Conservation (phyloP, 2,329 filamentous ascomycete species). For the Nectriaceae sp. region DNA sequence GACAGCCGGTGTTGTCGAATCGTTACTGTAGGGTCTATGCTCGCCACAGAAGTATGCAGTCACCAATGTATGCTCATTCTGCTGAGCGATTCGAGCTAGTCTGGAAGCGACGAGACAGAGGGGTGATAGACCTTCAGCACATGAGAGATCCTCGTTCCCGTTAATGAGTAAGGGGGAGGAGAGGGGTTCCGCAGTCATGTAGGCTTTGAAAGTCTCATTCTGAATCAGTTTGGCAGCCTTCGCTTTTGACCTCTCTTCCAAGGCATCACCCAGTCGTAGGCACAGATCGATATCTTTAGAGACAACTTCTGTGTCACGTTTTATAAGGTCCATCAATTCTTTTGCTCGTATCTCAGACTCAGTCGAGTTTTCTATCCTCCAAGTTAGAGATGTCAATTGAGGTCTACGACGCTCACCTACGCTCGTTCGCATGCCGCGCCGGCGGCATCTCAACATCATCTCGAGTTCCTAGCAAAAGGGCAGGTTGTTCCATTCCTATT, state of each 20-base stretch:
- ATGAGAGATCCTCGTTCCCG: slow-evolving; percentile 7
- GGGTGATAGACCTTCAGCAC: slow-evolving; percentile 3
- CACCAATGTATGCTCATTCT: no score
- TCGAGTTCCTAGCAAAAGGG: no score
- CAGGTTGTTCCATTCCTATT: no score
- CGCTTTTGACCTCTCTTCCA: background rate
- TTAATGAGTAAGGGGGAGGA: slow-evolving; percentile 3
- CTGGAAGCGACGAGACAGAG: slow-evolving; percentile 8
- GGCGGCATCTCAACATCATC: no score
- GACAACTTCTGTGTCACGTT: background rate
- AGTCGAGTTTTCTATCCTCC: no score
- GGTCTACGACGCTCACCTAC: no score
- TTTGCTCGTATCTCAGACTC: no score
- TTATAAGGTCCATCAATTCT: background rate
- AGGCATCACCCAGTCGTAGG: background rate
- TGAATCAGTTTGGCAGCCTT: slow-evolving; percentile 2
- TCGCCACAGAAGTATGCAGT: no score
- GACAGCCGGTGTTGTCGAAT: no score
- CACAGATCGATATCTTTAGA: background rate
- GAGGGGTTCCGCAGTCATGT: background rate
- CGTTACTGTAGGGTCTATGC: no score
- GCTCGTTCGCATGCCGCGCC: no score
- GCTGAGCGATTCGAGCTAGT: background rate
- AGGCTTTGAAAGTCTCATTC: slow-evolving; percentile 1
- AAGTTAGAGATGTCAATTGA: no score